Conservation (phyloP, 192 early-diverging fungal genomes). For the Rhizophagus prolifer region DNA sequence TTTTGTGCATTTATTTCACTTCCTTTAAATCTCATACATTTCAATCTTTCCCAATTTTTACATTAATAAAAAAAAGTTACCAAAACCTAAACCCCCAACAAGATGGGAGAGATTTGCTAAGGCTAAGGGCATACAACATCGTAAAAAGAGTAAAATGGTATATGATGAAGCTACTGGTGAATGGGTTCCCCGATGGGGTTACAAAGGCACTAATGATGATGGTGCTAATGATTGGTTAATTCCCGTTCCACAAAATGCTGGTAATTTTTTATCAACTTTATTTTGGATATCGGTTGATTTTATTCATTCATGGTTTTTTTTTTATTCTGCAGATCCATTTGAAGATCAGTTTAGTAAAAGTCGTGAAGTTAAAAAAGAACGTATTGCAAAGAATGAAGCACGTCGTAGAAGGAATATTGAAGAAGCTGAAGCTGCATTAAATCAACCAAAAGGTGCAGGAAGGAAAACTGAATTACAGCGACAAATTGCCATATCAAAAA, state of each 20-base stretch:
- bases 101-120: conserved; percentile 99
- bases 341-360: conserved; percentile 82
- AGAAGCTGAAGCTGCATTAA: conserved; percentile 62
- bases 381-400: conserved; percentile 85
- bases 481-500: conserved; percentile 73
- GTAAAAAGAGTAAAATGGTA: conserved; percentile 78
- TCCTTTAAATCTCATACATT: not conserved
- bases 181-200: conserved; percentile 89
- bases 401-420: conserved; percentile 84
- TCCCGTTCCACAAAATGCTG: conserved; percentile 76
- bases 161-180: conserved; percentile 82
- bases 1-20: not conserved
- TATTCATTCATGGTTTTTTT: conserved; percentile 13
- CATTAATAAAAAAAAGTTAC: conserved; percentile 49
- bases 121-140: conserved; percentile 88
- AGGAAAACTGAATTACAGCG: conserved; percentile 75
- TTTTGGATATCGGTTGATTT: not conserved
- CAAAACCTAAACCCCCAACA: conserved; percentile 86
- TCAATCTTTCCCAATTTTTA: not conserved
- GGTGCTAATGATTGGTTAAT: conserved; percentile 88
- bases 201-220: conserved; percentile 77
- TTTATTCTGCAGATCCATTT: conserved; percentile 64
- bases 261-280: not conserved
- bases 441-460: conserved; percentile 53
- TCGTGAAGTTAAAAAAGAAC: conserved; percentile 83